A percentile compares a stretch with the other conserved stretches of the same genome.
Conservation (phyloP, 345 rosid genomes). For the Salix udensis region DNA sequence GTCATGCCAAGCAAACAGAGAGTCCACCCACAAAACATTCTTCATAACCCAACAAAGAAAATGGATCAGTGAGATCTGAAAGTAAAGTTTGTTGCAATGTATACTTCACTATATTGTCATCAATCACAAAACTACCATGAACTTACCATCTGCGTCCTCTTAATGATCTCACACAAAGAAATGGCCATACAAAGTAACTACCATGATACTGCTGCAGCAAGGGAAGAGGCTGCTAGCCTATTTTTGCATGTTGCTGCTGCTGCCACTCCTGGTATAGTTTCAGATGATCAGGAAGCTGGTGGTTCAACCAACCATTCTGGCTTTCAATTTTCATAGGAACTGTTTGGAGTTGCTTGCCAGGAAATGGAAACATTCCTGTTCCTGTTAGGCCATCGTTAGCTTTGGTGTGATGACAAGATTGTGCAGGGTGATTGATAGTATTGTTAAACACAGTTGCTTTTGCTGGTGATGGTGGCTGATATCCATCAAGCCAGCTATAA, state of each 20-base stretch:
- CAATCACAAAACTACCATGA: not conserved
- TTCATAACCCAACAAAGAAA: conserved; percentile 37
- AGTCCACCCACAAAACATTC: conserved; percentile 57
- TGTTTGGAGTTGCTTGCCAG: conserved; percentile 64
- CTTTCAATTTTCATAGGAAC: conserved; percentile 46
- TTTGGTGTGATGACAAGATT: no score
- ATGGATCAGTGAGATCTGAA: not conserved
- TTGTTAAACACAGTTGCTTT: conserved; percentile 38
- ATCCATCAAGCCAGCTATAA: conserved; percentile 98
- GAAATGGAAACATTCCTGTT: conserved; percentile 70
- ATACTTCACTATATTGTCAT: not conserved
- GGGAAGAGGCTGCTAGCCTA: conserved; percentile 51
- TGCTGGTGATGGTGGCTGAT: conserved; percentile 54
- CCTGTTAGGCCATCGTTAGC: conserved; percentile 39
- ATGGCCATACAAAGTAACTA: conserved; percentile 61
- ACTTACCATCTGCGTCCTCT: conserved; percentile 47
- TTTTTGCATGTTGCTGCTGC: conserved; percentile 47
- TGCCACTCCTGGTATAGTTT: conserved; percentile 44
- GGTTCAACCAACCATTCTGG: conserved; percentile 50
- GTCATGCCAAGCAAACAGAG: conserved; percentile 41
- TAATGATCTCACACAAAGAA: conserved; percentile 69
- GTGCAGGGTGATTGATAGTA: conserved; percentile 36
- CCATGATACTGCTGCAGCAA: conserved; percentile 74
- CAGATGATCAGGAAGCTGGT: conserved; percentile 38
- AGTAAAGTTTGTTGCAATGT: no score